Conservation (phyloP, 2,329 filamentous ascomycete genomes). For the Cordyceps cateniannulata region DNA sequence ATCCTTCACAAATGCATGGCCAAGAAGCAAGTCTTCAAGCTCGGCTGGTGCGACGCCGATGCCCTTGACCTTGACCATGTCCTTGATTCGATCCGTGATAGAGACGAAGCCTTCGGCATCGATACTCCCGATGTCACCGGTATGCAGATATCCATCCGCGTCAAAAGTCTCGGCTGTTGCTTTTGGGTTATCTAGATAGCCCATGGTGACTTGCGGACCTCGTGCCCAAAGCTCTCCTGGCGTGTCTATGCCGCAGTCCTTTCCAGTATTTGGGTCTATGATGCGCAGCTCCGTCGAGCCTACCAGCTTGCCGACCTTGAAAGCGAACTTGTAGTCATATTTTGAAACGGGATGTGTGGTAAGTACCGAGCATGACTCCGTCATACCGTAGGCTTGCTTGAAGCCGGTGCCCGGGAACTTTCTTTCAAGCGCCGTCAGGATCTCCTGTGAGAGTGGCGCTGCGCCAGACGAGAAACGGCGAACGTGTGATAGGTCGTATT, state of each 20-base stretch:
- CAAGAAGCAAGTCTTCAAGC: conserved; percentile 55
- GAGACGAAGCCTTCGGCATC: conserved; percentile 49
- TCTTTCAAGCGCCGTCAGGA: conserved; percentile 47
- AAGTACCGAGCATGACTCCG: conserved; percentile 57
- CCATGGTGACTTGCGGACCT: conserved; percentile 37
- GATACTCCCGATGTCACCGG: conserved; percentile 50
- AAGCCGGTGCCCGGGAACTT: conserved; percentile 55
- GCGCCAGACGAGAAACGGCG: conserved; percentile 53
- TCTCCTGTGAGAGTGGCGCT: conserved; percentile 50
- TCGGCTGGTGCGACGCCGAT: conserved; percentile 57
- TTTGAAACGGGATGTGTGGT: conserved; percentile 52
- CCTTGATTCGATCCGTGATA: conserved; percentile 58
- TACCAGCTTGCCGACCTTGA: conserved; percentile 49
- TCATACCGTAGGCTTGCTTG: conserved; percentile 61
- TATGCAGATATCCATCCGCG: conserved; percentile 50
- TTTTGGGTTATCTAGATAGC: conserved; percentile 37
- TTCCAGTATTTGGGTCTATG: conserved; percentile 40
- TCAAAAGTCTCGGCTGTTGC: conserved; percentile 45
- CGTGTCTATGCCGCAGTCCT: conserved; percentile 43
- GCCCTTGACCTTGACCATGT: conserved; percentile 63
- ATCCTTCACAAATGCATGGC: conserved; percentile 50
- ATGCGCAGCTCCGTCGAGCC: conserved; percentile 55
- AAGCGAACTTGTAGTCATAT: conserved; percentile 51
- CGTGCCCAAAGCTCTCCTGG: conserved; percentile 42
- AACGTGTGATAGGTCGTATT: conserved; percentile 51